Conservation (phyloP, 2,329 filamentous ascomycete species). For the Blastomyces emzantsi region DNA sequence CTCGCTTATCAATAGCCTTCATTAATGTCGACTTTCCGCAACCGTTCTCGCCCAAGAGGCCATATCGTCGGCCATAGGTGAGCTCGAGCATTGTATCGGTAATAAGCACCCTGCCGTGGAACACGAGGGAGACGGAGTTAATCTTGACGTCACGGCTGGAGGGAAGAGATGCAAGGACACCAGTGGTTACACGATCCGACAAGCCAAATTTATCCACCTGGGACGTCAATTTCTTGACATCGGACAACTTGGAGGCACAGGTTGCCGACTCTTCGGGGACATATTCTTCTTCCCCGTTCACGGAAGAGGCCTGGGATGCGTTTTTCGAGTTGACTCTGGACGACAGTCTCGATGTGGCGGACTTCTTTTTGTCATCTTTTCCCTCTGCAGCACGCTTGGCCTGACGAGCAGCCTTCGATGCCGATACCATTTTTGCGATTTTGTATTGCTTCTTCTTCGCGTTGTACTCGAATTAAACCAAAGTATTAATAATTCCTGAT, state of each 20-base stretch:
- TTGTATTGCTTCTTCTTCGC: not conserved
- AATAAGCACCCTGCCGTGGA: constrained; percentile 95
- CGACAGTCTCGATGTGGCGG: constrained; percentile 59
- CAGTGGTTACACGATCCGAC: constrained; percentile 95
- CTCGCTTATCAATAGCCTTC: constrained; percentile 86
- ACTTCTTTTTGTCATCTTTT: constrained; percentile 68
- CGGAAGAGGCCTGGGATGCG: constrained; percentile 55
- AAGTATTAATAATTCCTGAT: constrained; percentile 4
- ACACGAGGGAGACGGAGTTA: constrained; percentile 83
- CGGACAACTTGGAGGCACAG: constrained; percentile 62
- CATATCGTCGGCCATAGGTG: constrained; percentile 86
- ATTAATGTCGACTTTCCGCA: constrained; percentile 98
- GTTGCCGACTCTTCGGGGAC: constrained; percentile 62
- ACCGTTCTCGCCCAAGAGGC: constrained; percentile 95
- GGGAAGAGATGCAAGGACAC: constrained; percentile 78
- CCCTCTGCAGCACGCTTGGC: constrained; percentile 59
- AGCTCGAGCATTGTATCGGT: constrained; percentile 90
- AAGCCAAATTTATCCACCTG: constrained; percentile 96
- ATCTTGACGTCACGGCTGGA: constrained; percentile 95
- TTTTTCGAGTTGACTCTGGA: constrained; percentile 58
- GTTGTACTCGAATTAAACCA: constrained; percentile 7
- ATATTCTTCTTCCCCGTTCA: constrained; percentile 63
- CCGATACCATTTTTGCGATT: constrained; percentile 50
- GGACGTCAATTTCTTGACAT: constrained; percentile 75
- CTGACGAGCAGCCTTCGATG: constrained; percentile 59